Conservation (phyloP, 495 filamentous ascomycete genomes). For the Aspergillus nanangensis region DNA sequence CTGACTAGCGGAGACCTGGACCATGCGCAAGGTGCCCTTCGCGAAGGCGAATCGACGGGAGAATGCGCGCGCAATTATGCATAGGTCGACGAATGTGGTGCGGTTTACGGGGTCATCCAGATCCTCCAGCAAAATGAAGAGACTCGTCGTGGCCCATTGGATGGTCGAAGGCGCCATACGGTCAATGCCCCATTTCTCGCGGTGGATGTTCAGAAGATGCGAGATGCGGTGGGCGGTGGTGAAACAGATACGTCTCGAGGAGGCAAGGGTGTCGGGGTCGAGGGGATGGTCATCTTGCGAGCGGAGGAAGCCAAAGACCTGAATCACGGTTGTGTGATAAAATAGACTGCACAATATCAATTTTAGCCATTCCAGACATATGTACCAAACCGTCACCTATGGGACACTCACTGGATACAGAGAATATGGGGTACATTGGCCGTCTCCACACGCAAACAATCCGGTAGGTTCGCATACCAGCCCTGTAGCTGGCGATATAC, state of each 20-base stretch:
- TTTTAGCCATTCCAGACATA: too few species aligned
- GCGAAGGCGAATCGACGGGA: constrained; percentile 25
- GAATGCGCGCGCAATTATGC: constrained; percentile 18
- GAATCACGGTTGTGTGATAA: constrained; percentile 25
- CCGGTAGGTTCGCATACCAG: constrained; percentile 28
- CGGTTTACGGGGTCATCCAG: constrained; percentile 20
- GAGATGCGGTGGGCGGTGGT: constrained; percentile 18
- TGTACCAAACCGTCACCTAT: too few species aligned
- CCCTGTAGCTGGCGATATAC: constrained; percentile 20
- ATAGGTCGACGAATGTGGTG: constrained; percentile 25
- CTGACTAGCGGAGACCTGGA: constrained; percentile 27
- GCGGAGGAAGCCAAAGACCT: constrained; percentile 20
- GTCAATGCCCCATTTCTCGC: constrained; percentile 24
- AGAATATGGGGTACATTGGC: constrained; percentile 25
- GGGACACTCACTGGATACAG: constrained; percentile 24
- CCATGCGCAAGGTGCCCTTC: constrained; percentile 29
- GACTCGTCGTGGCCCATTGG: constrained; percentile 27
- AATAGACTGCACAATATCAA: too few species aligned
- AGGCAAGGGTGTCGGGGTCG: background rate
- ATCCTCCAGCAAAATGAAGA: constrained; percentile 26
- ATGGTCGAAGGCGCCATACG: constrained; percentile 21
- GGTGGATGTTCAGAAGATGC: constrained; percentile 18
- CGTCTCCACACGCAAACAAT: constrained; percentile 15
- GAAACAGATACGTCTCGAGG: constrained; percentile 7
- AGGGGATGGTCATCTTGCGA: background rate